Evolutionary conservation across 1,284 basidiomycete genomes (phyloP).

Genomic region (Fomitopsis pinicola): DNA sequence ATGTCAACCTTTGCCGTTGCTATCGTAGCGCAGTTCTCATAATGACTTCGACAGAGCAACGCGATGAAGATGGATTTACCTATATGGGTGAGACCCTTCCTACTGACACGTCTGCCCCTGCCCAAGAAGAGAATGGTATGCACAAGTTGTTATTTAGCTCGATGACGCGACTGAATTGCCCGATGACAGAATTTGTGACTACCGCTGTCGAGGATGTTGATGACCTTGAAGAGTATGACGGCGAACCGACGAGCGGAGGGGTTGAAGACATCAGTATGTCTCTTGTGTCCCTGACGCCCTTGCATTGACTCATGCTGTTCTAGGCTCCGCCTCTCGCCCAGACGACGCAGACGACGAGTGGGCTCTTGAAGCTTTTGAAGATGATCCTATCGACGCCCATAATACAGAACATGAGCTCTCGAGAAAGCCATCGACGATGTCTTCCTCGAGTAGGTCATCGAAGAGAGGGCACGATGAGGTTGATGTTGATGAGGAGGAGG

Average conservation of each 20-base stretch:
- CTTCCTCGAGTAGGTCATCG: slow-evolving; percentile 42
- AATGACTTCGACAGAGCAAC: not conserved
- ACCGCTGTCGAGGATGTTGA: not conserved
- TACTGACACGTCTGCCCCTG: not conserved
- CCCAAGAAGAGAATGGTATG: not conserved
- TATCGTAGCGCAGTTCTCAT: not conserved
- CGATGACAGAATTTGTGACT: not conserved
- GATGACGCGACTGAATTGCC: not conserved
- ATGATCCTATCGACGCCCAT: not conserved
- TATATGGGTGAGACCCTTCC: slow-evolving; percentile 1
- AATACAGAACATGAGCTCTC: not conserved
- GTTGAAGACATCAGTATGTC: not conserved
- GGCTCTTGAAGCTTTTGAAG: not conserved
- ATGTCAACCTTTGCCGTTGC: not conserved
- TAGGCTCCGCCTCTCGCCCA: not conserved
- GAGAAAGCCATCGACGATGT: slow-evolving; percentile 1
- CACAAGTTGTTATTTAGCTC: not conserved
- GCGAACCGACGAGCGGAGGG: not conserved
- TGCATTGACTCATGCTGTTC: not conserved
- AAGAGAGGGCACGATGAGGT: slow-evolving; percentile 49
- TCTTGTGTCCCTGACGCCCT: too few relatives aligned
- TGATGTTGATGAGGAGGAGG: slow-evolving; percentile 35
- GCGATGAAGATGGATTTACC: not conserved
- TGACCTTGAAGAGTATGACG: slow-evolving; percentile 1
- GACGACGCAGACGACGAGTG: slow-evolving; percentile 2